Evolutionary conservation across 441 rosid species (phyloP).

Genomic region (Jatropha podagrica): DNA sequence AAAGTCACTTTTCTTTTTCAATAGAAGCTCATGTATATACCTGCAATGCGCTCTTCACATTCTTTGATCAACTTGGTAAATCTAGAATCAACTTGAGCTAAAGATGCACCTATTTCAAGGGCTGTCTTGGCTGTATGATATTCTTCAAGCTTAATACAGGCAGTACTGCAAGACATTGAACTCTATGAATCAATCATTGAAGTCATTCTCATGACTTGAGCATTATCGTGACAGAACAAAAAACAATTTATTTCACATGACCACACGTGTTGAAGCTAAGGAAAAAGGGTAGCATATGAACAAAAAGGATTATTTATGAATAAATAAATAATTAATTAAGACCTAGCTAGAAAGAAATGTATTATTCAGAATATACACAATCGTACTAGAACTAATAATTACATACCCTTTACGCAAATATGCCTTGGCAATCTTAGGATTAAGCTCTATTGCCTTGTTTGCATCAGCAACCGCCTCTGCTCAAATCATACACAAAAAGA

Average conservation of each 20-base stretch:
- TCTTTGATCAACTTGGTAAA: constrained; percentile 60
- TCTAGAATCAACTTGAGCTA: constrained; percentile 47
- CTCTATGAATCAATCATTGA: not conserved
- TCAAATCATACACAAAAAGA: not conserved
- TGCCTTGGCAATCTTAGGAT: constrained; percentile 60
- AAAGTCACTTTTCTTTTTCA: not conserved
- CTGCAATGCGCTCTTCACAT: constrained; percentile 55
- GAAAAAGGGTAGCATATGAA: not conserved
- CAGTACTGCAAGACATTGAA: constrained; percentile 39
- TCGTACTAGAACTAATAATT: not conserved
- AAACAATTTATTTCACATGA: not conserved
- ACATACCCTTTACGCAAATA: constrained; percentile 79
- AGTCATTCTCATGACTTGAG: not conserved
- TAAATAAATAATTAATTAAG: not conserved
- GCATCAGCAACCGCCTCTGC: constrained; percentile 89
- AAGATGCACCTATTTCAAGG: constrained; percentile 53
- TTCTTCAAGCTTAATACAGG: constrained; percentile 80
- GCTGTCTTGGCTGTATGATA: constrained; percentile 78
- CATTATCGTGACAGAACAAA: too few relatives aligned
- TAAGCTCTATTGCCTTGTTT: constrained; percentile 66
- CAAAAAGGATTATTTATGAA: not conserved
- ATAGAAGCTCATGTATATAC: constrained; percentile 28
- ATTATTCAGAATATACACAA: not conserved
- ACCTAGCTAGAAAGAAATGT: not conserved
- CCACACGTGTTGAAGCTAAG: not conserved